Conservation (phyloP, 23 red algal genomes). For the Gracilaria domingensis region DNA sequence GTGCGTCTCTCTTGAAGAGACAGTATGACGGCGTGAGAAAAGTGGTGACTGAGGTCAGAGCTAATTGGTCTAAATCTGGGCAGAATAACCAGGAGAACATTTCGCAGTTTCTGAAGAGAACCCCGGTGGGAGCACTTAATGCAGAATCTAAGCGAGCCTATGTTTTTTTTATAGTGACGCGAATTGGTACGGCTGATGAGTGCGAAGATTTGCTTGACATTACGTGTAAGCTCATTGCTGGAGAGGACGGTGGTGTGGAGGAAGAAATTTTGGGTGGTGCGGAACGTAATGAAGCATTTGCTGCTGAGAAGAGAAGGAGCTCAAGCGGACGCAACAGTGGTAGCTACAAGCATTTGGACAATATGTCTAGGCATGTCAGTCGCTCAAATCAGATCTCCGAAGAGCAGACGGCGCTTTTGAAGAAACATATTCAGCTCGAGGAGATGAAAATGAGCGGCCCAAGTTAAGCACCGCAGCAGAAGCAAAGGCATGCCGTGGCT, state of each 20-base stretch:
- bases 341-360: not conserved
- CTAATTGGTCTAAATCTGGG: no score
- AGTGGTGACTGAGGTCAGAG: no score
- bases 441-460: no score
- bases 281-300: not conserved
- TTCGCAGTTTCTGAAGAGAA: no score
- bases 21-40: no score
- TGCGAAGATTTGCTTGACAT: not conserved
- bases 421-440: no score
- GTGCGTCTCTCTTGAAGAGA: no score
- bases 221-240: not conserved
- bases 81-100: no score
- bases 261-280: not conserved
- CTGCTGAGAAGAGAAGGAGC: not conserved
- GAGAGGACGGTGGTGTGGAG: not conserved
- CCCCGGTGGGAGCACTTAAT: no score
- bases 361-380: not conserved
- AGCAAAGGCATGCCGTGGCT: no score
- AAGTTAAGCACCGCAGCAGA: no score
- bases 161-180: not conserved
- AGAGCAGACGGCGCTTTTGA: not conserved
- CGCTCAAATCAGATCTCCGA: constrained; percentile 3
- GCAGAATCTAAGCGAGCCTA: constrained; percentile 4
- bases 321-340: not conserved
- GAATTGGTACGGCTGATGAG: not conserved